Evolutionary conservation across 768 basidiomycete species (phyloP).

Genomic region (Terana coerulea): DNA sequence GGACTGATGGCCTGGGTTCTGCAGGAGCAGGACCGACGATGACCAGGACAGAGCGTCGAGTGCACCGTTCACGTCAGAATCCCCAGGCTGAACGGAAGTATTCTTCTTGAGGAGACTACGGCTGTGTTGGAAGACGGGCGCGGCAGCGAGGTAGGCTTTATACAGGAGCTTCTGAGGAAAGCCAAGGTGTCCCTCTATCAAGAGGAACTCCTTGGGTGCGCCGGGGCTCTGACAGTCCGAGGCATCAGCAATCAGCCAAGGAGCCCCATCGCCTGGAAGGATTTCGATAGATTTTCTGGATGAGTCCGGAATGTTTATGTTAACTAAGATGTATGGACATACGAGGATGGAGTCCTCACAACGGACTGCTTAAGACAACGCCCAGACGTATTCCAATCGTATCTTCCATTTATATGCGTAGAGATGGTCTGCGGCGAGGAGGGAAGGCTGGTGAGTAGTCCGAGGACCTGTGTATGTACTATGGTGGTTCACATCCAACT

Average conservation of each 20-base stretch:
- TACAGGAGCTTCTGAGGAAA: conserved; percentile 57
- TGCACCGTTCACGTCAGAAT: background rate
- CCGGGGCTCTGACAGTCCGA: conserved; percentile 17
- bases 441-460: no score
- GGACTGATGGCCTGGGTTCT: conserved; percentile 68
- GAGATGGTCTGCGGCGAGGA: no score
- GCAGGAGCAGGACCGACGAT: conserved; percentile 51
- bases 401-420: background rate
- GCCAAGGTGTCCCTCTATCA: conserved; percentile 57
- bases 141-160: conserved; percentile 45
- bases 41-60: conserved; percentile 30
- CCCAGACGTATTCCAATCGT: background rate
- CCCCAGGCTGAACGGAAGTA: background rate
- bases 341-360: conserved; percentile 1
- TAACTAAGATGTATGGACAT: background rate
- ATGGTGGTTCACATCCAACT: no score
- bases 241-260: conserved; percentile 39
- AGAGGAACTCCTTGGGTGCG: conserved; percentile 37
- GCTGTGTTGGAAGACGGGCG: conserved; percentile 24
- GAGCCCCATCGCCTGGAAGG: conserved; percentile 50
- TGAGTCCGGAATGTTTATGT: background rate
- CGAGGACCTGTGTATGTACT: no score
- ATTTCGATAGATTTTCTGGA: conserved; percentile 46
- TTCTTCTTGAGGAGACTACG: background rate
- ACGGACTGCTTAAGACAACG: background rate